Evolutionary conservation across 2,329 filamentous ascomycete genomes (phyloP), one percentile per base, ranked within the genome.

Genomic region (Cryphonectria carpinicola): DNA sequence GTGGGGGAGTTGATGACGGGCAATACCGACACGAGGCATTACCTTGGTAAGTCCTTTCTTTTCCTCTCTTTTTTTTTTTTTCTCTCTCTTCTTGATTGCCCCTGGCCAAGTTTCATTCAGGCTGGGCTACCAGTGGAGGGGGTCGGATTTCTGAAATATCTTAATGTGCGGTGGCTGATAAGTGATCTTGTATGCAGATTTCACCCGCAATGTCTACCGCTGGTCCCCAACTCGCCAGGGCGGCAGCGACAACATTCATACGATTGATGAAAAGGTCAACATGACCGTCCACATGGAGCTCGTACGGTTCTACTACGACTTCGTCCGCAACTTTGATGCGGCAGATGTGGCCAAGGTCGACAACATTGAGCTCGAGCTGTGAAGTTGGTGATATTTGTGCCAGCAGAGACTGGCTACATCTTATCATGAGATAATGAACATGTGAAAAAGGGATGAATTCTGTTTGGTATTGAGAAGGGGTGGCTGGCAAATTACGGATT

Each of bases 261-360:
- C 81, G 0, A 80, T 82, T 32, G 78, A 83, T 72, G 81, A 82
- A 71, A 74, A 76, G 14, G 73, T 82, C 52, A 78, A 81, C 32
- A 82, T 83, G 80, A 76, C 78, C 13, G 75, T 76, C 17, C 81
- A 83, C 70, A 69, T 82, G 71, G 81, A 82, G 72, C 76, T 78
- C 1, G 75, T 81, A 17, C 77, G 76, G 25, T 81, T 83, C 66
- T 83, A 82, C 64, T 81, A 81, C 61, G 77, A 81, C 66, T 73
- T 81, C 69, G 77, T 81, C 22, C 73, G 80, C 70, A 81, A 81
- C 65, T 81, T 81, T 72, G 79, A 81, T 68, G 76, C 74, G 39
- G 75, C 78, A 37, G 72, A 73, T 58, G 73, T 69, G 17, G 69
- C 56, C 14, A 71, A 54, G 69, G 46, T 17, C 1, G 28, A 14